phyloP scores from a whole-genome alignment of 2,329 filamentous ascomycete genomes.

The Monosporascus ibericus region DNA sequence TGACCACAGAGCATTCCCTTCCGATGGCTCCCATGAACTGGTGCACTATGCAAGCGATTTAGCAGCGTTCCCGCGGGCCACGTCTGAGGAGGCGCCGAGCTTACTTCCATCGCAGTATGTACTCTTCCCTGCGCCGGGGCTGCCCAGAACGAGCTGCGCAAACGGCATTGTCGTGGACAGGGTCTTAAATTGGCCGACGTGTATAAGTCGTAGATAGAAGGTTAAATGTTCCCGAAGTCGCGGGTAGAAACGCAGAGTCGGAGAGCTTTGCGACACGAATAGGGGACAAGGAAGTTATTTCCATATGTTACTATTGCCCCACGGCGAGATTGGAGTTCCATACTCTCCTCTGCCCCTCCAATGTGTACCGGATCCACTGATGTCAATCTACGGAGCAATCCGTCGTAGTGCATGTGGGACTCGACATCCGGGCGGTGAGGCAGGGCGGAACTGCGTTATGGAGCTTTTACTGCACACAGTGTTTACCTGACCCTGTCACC shows the following conservation, averaged over 20 bases:
- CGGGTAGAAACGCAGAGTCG: too few species aligned
- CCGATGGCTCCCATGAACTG: constrained; percentile 97
- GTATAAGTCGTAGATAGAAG: too few species aligned
- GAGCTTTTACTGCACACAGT: too few species aligned
- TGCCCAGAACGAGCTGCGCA: constrained; percentile 82
- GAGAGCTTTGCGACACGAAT: too few species aligned
- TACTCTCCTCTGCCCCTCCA: not conserved
- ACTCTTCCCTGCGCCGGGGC: constrained; percentile 90
- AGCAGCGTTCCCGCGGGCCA: not conserved
- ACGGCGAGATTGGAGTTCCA: not conserved
- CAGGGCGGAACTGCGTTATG: not conserved
- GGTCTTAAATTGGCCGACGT: not conserved
- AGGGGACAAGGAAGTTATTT: too few species aligned
- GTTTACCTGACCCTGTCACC: too few species aligned
- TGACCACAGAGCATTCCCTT: constrained; percentile 89
- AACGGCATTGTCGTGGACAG: constrained; percentile 46
- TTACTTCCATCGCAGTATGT: constrained; percentile 94
- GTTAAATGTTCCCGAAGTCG: too few species aligned
- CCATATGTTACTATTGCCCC: not conserved
- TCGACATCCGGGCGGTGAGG: not conserved
- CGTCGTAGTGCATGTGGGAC: too few species aligned
- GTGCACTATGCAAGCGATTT: constrained; percentile 55
- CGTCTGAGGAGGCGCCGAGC: constrained; percentile 20
- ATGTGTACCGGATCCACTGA: not conserved
- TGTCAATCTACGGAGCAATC: not conserved